Base-by-base conservation (phyloP, 2,329 filamentous ascomycete genomes). In the Harringtonia lauricola region DNA sequence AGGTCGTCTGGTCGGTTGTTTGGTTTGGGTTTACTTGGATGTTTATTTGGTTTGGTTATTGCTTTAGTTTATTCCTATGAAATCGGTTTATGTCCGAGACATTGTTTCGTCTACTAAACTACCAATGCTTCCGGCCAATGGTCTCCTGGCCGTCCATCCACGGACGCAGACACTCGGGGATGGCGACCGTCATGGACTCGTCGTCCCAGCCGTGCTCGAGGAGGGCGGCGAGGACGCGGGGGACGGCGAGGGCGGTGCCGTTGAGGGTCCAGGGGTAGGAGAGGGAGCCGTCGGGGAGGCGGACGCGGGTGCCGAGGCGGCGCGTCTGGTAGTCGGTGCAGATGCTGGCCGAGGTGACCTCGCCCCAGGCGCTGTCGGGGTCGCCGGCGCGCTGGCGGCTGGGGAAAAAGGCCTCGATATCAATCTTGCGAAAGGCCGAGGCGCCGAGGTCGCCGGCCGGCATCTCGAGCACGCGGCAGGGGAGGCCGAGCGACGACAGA, bases 241-340 rank as follows among this genome's bases (percentile, higher is more conserved):
- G 92, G 31, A 96, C 83, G 1, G 92, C 92, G 55, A 96, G 69
- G 1, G 90, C 92, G 2, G 92, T 98, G 1, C 90, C 94, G 59
- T 98, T 98, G 31, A 94, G 72, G 0, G 92, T 98, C 66, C 86
- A 87, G 14, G 89, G 87, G 60, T 87, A 96, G 2, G 72, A 70
- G 34, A 83, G 64, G n/a, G 65, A 64, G 19, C 65, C 64, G 41
- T 64, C 66, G 13, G 7, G 24, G 24, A 71, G 49, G 49, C 81
- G 79, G 37, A 86, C 68, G 34, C 83, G 74, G 14, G 92, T 95
- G 24, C 78, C 81, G 30, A 98, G 68, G 15, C 92, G 74, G 24
- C 92, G 74, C 22, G 76, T 83, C 67, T 98, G 92, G 64, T 96
- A 98, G 62, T 98, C 92, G 2, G 86, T 92, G 64, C 92, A 98